A percentile compares a stretch with the other conserved stretches of the same genome.
Conservation (phyloP, 768 basidiomycete species). For the Mrakia gelida region DNA sequence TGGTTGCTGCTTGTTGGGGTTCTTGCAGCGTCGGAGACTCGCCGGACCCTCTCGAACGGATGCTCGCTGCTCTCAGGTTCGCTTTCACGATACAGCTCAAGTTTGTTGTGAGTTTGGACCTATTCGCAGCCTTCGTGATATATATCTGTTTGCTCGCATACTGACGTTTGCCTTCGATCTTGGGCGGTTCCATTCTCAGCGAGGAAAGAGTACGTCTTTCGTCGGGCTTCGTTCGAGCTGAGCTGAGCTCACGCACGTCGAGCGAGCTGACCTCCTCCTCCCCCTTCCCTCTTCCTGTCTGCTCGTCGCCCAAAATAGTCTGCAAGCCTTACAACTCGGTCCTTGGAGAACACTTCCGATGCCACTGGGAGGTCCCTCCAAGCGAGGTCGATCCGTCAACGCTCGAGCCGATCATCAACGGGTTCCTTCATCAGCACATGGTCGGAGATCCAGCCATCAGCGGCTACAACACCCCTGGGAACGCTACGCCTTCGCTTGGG, state of each 20-base stretch:
- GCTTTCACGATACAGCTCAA: constrained; percentile 90
- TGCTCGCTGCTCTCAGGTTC: constrained; percentile 86
- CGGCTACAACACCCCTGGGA: constrained; percentile 26
- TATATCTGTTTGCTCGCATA: no score
- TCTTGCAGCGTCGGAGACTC: constrained; percentile 77
- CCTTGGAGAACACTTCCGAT: constrained; percentile 47
- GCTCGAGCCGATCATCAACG: constrained; percentile 42
- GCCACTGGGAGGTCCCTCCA: constrained; percentile 45
- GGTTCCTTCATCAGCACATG: constrained; percentile 43
- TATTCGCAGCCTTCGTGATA: no score
- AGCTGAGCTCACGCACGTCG: background rate
- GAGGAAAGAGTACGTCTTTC: background rate
- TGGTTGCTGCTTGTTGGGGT: background rate
- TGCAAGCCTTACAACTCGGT: constrained; percentile 68
- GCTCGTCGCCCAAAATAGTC: constrained; percentile 46
- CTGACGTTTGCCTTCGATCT: background rate
- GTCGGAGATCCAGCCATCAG: constrained; percentile 38
- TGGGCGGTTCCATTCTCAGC: background rate
- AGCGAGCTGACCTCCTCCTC: background rate
- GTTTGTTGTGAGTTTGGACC: constrained; percentile 53
- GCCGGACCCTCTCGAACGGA: constrained; percentile 84
- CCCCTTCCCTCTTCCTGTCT: background rate
- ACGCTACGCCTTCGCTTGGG: background rate
- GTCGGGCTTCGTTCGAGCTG: background rate
- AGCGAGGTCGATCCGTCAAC: constrained; percentile 42